Evolutionary conservation across 2,329 filamentous ascomycete genomes (phyloP).

Genomic region (Aspergillus sp.): DNA sequence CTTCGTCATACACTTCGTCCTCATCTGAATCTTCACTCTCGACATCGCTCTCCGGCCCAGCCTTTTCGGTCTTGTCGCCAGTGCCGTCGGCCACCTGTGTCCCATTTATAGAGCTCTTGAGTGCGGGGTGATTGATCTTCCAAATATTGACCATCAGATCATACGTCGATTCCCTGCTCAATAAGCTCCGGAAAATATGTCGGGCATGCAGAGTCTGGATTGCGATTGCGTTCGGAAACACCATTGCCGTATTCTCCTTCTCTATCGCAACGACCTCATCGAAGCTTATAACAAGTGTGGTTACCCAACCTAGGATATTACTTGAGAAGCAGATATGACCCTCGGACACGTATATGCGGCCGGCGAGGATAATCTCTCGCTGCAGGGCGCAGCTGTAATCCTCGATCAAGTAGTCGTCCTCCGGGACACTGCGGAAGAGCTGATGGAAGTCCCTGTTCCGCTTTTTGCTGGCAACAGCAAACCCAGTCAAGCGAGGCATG

Average conservation of each 20-base stretch:
- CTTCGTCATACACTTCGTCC: constrained; percentile 49
- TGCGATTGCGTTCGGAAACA: constrained; percentile 96
- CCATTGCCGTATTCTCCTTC: constrained; percentile 86
- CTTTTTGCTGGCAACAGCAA: constrained; percentile 92
- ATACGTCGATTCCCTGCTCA: constrained; percentile 90
- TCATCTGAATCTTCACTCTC: constrained; percentile 70
- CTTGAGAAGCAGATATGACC: constrained; percentile 97
- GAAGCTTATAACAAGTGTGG: constrained; percentile 94
- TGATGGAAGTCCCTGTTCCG: constrained; percentile 91
- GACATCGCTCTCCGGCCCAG: constrained; percentile 54
- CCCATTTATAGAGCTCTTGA: constrained; percentile 86
- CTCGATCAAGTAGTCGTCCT: constrained; percentile 96
- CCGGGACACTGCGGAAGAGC: constrained; percentile 90
- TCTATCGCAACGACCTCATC: constrained; percentile 96
- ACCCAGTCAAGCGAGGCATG: constrained; percentile 76
- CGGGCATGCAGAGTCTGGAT: constrained; percentile 93
- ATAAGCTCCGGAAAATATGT: constrained; percentile 90
- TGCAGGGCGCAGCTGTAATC: constrained; percentile 97
- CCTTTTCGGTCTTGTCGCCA: constrained; percentile 85
- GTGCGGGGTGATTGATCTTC: constrained; percentile 88
- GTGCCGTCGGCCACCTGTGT: constrained; percentile 69
- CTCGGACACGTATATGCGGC: constrained; percentile 90
- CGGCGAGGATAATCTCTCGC: constrained; percentile 88
- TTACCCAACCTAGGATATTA: constrained; percentile 97
- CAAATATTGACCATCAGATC: constrained; percentile 96